These are phyloP conservation scores for Penicillium steckii DNA, from an alignment of 495 filamentous ascomycete genomes.

Conservation along the genomic window DNA sequence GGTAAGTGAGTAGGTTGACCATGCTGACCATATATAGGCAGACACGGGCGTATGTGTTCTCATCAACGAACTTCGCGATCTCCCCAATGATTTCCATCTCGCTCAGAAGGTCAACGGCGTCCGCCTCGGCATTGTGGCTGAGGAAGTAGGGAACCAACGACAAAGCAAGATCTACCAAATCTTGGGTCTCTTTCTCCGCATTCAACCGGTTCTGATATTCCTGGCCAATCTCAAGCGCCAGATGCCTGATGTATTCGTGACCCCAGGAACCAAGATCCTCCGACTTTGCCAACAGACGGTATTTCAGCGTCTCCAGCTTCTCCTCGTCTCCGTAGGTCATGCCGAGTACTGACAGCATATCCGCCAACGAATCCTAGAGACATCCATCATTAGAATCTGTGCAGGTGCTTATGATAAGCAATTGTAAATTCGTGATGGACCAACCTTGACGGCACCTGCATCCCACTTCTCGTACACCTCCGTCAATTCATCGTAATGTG, in stretches of 20 bases:
- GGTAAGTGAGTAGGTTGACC: constrained; percentile 95
- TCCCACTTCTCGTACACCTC: constrained; percentile 87
- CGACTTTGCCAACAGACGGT: constrained; percentile 83
- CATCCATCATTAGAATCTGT: constrained; percentile 1
- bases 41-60: constrained; percentile 88
- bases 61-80: constrained; percentile 85
- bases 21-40: constrained; percentile 99
- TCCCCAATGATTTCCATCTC: constrained; percentile 95
- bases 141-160: constrained; percentile 91
- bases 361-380: constrained; percentile 72
- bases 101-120: constrained; percentile 94
- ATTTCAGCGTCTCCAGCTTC: constrained; percentile 92
- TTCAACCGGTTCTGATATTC: constrained; percentile 80
- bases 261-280: constrained; percentile 96
- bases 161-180: constrained; percentile 78
- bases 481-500: constrained; percentile 86
- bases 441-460: constrained; percentile 75
- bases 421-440: constrained; percentile 4
- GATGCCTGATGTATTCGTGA: constrained; percentile 95
- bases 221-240: constrained; percentile 93
- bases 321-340: constrained; percentile 99
- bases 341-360: constrained; percentile 94
- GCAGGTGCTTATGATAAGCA: background rate
- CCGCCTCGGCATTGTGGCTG: constrained; percentile 95
- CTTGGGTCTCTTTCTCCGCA: constrained; percentile 60